phyloP scores from a whole-genome alignment of 192 early-diverging fungal genomes.

The Coemansia sp. region DNA sequence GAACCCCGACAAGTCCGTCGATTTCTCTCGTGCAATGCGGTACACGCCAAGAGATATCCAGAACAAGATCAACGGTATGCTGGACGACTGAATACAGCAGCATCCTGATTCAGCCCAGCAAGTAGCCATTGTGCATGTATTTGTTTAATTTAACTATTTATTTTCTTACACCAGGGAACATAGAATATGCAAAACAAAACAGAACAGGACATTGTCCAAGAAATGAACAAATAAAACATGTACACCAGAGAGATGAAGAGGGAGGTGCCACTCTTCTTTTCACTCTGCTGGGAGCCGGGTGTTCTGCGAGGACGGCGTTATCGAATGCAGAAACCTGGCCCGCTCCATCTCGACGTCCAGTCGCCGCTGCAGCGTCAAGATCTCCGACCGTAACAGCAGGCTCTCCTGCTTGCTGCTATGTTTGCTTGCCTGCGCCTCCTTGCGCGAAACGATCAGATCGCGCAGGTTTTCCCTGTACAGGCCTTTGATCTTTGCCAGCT shows the following conservation, averaged over 20 bases:
- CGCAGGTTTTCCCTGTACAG: conserved; percentile 52
- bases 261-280: background rate
- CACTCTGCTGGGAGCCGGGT: background rate
- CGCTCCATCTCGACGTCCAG: conserved; percentile 55
- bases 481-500: conserved; percentile 41
- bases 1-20: conserved; percentile 49
- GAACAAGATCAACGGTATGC: conserved; percentile 42
- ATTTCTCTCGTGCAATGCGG: conserved; percentile 48
- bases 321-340: conserved; percentile 39
- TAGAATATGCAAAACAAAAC: background rate
- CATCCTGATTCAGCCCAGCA: no score
- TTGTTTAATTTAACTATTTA: conserved; percentile 7
- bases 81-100: conserved; percentile 28
- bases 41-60: conserved; percentile 50
- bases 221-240: no score
- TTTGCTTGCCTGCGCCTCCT: conserved; percentile 41
- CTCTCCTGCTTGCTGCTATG: conserved; percentile 55
- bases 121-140: background rate
- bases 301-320: conserved; percentile 13
- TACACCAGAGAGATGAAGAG: no score
- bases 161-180: background rate
- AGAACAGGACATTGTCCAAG: no score
- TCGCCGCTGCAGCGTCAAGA: conserved; percentile 48
- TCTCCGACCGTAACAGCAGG: conserved; percentile 48
- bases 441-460: conserved; percentile 46